Percentiles rank a stretch among this genome's conserved stretches.
These are phyloP conservation scores for Eustoma russellianum DNA, from an alignment of 257 asterid species.

Conservation along the genomic window DNA sequence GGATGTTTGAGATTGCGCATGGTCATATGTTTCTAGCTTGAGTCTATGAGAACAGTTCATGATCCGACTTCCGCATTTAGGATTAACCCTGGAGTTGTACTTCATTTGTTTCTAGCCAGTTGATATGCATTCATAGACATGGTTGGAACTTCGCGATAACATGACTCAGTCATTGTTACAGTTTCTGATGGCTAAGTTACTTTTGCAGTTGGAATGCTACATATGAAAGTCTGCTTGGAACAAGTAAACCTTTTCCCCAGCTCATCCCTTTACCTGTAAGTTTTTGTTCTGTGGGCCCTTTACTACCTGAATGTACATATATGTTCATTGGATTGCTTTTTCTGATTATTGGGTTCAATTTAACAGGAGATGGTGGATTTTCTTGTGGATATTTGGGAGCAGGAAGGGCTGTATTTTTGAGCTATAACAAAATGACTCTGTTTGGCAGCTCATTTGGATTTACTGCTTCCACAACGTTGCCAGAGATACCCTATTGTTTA, in stretches of 20 bases:
- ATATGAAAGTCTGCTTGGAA: conserved; percentile 74
- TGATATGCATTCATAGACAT: too few species aligned
- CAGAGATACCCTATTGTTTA: conserved; percentile 7
- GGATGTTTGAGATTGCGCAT: too few species aligned
- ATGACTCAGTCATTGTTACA: not conserved
- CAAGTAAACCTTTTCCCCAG: conserved; percentile 71
- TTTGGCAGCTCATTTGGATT: not conserved
- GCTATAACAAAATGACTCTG: not conserved
- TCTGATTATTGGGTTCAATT: not conserved
- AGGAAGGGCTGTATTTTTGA: conserved; percentile 40
- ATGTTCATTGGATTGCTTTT: not conserved
- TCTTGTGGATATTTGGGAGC: conserved; percentile 41
- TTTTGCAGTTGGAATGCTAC: conserved; percentile 65
- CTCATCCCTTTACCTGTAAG: conserved; percentile 83
- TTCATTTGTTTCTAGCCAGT: too few species aligned
- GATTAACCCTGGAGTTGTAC: too few species aligned
- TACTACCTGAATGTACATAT: not conserved
- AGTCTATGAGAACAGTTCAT: too few species aligned
- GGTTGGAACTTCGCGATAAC: too few species aligned
- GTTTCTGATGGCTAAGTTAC: conserved; percentile 3
- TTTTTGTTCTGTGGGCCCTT: conserved; percentile 4
- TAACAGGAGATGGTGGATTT: conserved; percentile 40
- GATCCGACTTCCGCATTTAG: not conserved
- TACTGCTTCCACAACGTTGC: conserved; percentile 5
- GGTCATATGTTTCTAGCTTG: too few species aligned